A percentile compares a stretch with the other conserved stretches of the same genome.
These are phyloP conservation scores for Myxozyma mucilagina DNA, from an alignment of 805 yeast species.

Conservation along the genomic window DNA sequence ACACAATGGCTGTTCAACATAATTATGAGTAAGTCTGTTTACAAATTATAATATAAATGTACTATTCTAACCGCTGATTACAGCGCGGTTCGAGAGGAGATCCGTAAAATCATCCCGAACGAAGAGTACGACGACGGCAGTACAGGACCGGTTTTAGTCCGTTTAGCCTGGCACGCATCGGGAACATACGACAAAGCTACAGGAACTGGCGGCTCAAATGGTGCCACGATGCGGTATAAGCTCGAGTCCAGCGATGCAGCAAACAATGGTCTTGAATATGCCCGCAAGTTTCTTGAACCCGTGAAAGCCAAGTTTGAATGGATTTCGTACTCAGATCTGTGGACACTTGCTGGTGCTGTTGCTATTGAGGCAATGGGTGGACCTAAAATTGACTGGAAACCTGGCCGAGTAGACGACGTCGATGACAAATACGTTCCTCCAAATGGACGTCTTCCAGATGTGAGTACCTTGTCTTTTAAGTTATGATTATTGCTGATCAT, in stretches of 20 bases:
- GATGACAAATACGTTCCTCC: constrained; percentile 55
- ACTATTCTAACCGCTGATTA: background rate
- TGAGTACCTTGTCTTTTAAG: background rate
- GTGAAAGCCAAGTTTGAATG: constrained; percentile 61
- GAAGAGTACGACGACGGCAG: constrained; percentile 65
- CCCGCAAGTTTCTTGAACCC: constrained; percentile 56
- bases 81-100: constrained; percentile 42
- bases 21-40: constrained; percentile 18
- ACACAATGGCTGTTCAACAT: background rate
- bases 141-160: constrained; percentile 72
- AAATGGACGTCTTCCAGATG: constrained; percentile 70
- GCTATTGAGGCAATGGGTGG: constrained; percentile 81
- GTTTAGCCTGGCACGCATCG: constrained; percentile 83
- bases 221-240: constrained; percentile 55
- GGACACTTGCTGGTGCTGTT: constrained; percentile 74
- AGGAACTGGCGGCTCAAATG: constrained; percentile 55
- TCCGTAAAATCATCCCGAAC: constrained; percentile 40
- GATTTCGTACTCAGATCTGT: constrained; percentile 77
- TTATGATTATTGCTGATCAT: background rate
- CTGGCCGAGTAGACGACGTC: constrained; percentile 67
- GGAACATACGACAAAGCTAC: constrained; percentile 68
- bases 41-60: background rate
- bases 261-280: constrained; percentile 64
- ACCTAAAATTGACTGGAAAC: constrained; percentile 72
- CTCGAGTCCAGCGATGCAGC: constrained; percentile 57